Percentiles rank a stretch among this genome's conserved stretches.
Conservation (phyloP, 495 filamentous ascomycete genomes). For the Penicillium longicatenatum region DNA sequence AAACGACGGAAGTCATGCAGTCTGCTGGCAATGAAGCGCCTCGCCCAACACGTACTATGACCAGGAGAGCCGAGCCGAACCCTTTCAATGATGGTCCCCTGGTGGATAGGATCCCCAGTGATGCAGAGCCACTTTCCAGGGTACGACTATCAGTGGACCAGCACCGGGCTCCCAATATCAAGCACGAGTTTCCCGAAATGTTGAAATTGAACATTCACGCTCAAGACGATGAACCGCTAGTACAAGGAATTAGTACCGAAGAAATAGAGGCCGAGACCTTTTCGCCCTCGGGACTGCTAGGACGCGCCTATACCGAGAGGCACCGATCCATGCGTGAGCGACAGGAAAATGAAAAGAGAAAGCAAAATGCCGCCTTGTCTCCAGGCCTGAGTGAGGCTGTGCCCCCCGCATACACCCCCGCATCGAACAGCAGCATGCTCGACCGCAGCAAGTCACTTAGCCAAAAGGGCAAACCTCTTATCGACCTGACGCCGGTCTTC, state of each 20-base stretch:
- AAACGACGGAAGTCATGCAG: conserved; percentile 56
- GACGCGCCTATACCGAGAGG: conserved; percentile 63
- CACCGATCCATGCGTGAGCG: conserved; percentile 56
- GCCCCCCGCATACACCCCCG: conserved; percentile 10
- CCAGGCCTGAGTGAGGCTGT: conserved; percentile 18
- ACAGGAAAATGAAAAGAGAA: conserved; percentile 44
- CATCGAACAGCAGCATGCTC: neutral
- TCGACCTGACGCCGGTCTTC: conserved; percentile 76
- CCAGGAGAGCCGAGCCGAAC: conserved; percentile 38
- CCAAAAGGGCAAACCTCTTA: conserved; percentile 60
- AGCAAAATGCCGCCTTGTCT: conserved; percentile 27
- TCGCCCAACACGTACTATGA: conserved; percentile 17
- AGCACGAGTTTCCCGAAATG: conserved; percentile 37
- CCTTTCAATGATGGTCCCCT: conserved; percentile 7
- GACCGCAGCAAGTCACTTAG: conserved; percentile 38
- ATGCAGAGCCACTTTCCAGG: conserved; percentile 51
- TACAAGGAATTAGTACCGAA: conserved; percentile 16
- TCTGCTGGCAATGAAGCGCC: conserved; percentile 31
- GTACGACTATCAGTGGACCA: conserved; percentile 26
- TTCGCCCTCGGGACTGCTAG: conserved; percentile 58
- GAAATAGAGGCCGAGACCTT: conserved; percentile 52
- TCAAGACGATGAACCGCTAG: conserved; percentile 21
- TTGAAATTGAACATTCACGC: conserved; percentile 32
- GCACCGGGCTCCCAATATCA: conserved; percentile 20
- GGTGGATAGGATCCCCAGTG: conserved; percentile 4